Evolutionary conservation across 140 eudicot species (phyloP), one percentile per base, ranked within the genome.

Genomic region (Senecio squalidus): DNA sequence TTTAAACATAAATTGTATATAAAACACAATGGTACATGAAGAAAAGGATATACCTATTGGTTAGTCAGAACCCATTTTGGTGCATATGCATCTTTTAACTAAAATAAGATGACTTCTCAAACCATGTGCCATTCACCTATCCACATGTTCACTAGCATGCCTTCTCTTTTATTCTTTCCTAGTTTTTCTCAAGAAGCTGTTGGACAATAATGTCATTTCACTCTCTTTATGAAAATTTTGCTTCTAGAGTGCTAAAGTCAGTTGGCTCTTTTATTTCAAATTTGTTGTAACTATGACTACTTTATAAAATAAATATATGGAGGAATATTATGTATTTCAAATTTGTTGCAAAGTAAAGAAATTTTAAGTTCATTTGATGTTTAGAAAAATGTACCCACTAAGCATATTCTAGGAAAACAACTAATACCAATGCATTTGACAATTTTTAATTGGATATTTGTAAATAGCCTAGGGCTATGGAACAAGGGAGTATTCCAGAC

Each of bases 91-190:
- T 36, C 17, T 67, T 40, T 44, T 55, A 41, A 55, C 26, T 34
- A 57, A 49, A 13, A 56, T 13, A 64, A 41, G 30, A 46, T 39
- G 39, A 68, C 60, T 58, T 68, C 60, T 51, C 56, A 52, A 70
- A 70, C 69, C 34, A 9, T 20, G 74, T 58, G 74, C 74, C 29
- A 51, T 30, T 68, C 52, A 52, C 48, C 40, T 21, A 40, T 70
- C 63, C 75, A 51, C 75, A 60, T 60, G 62, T 55, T 69, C 63
- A 22, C 63, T 50, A 51, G 48, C 75, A 60, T 70, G 63, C 69
- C 49, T n/a, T 50, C 33, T 48, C 29, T 47, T 25, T 58, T 40
- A 36, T 24, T 33, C 41, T 67, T 68, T 46, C 74, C 67, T 58
- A 68, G 53, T 34, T 47, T 58, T 39, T 58, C 52, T 45, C 67